Percentiles rank a stretch among this genome's conserved stretches.
Conservation (phyloP, 179 eudicot genomes). For the Heliamphora pulchella region DNA sequence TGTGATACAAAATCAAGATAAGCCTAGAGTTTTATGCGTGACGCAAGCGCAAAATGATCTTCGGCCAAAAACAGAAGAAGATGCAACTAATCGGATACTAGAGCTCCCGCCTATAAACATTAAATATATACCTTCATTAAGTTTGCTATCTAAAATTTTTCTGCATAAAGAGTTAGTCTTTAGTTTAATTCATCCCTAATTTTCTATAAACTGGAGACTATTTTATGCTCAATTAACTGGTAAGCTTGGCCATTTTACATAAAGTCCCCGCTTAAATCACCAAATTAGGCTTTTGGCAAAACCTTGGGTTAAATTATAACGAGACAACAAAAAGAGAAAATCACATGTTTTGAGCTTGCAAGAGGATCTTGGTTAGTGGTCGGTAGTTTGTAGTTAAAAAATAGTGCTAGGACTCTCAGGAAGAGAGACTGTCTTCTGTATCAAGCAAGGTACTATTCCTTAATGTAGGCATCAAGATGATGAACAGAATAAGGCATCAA, state of each 20-base stretch:
- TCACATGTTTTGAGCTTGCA: neutral
- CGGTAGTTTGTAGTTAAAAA: neutral
- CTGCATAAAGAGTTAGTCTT: neutral
- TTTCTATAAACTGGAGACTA: neutral
- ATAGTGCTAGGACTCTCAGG: neutral
- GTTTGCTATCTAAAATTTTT: neutral
- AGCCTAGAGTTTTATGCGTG: neutral
- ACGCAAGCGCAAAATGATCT: neutral
- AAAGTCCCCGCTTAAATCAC: neutral
- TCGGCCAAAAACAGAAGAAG: neutral
- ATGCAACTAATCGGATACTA: too few species aligned
- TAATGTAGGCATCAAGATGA: neutral
- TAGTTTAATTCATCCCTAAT: neutral
- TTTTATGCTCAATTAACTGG: neutral
- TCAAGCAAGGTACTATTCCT: neutral
- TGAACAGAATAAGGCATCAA: neutral
- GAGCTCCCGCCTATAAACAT: too few species aligned
- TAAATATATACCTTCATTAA: neutral
- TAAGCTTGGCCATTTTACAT: neutral
- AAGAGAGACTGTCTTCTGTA: neutral
- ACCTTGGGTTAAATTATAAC: neutral
- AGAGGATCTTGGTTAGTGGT: neutral
- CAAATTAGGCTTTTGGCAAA: neutral
- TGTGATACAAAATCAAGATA: neutral
- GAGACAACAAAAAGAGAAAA: neutral